Base-by-base conservation (phyloP, 1,139 yeast genomes). In the Debaryomyces sp. region DNA sequence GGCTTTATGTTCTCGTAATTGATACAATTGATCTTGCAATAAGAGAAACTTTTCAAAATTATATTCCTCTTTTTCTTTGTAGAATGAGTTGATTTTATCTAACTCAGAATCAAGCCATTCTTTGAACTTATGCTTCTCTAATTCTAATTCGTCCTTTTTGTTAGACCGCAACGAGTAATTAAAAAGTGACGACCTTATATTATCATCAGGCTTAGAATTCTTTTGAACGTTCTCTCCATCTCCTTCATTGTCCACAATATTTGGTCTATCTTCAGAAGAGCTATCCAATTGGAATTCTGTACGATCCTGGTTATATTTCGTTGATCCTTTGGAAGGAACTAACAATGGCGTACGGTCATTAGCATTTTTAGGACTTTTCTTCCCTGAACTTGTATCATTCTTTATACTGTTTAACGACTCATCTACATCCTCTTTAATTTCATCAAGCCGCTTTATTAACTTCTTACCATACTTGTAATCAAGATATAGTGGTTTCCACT, bases 401-500 rank as follows among this genome's bases (percentile, higher is more conserved):
- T 32, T 32, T 6, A 12, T 47, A 9, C 35, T 42, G 12, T 33
- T 42, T 8, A 9, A 37, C 8, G 35, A 17, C 38, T 17, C 38
- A 30, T n/a, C 41, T 39, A 17, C 5, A 1, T 41, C 47, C 24
- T 47, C 50, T 40, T 51, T 46, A 18, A 54, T 37, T 40, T 50
- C 57, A 22, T 39, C 50, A 17, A 62, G 56, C 41, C 61, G 61
- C 49, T 72, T 71, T 49, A 75, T 73, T 44, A 70, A 55, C 55
- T 73, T 73, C 57, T 73, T 75, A 6, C 79, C 79, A 23, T 69
- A 69, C 61, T 85, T 86, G 62, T 91, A 91, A 65, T 89, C 85
- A 36, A 91, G 72, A 59, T 91, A 90, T 62, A 87, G 91, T 51
- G 81, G 83, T 56, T 83, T 77, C 97, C 97, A 90, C 64, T 90